Conservation (phyloP, 1,284 basidiomycete genomes). For the Apiotrichum porosum region DNA sequence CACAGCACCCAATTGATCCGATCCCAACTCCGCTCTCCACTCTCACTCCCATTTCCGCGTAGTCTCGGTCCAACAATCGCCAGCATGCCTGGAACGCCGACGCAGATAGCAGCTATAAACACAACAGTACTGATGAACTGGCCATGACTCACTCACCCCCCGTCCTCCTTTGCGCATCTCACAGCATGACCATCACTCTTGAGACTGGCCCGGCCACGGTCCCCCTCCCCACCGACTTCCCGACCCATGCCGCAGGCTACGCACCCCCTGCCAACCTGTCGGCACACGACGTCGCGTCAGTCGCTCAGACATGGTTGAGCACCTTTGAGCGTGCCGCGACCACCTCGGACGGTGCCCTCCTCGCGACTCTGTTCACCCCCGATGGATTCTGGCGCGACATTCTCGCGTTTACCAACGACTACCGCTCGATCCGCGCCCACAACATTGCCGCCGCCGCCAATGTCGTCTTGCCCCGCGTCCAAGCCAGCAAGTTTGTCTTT, state of each 20-base stretch:
- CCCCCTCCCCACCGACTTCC: conserved; percentile 5
- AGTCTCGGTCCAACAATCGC: no score
- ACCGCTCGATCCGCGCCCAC: conserved; percentile 23
- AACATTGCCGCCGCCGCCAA: conserved; percentile 30
- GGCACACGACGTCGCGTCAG: neutral
- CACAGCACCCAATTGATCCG: no score
- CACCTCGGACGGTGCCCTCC: neutral
- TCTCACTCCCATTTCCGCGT: no score
- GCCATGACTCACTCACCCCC: no score
- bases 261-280: neutral
- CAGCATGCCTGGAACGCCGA: no score
- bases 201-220: neutral
- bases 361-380: conserved; percentile 4
- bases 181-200: neutral
- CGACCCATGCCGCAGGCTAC: conserved; percentile 8
- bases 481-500: conserved; percentile 51
- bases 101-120: no score
- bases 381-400: conserved; percentile 16
- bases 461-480: conserved; percentile 48
- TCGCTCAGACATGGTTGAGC: conserved; percentile 1
- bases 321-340: neutral
- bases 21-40: no score
- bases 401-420: conserved; percentile 35
- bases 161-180: no score
- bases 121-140: no score